Percentiles rank a stretch among this genome's conserved stretches.
phyloP scores from a whole-genome alignment of 2,329 filamentous ascomycete genomes.

The Setomelanomma holmii region DNA sequence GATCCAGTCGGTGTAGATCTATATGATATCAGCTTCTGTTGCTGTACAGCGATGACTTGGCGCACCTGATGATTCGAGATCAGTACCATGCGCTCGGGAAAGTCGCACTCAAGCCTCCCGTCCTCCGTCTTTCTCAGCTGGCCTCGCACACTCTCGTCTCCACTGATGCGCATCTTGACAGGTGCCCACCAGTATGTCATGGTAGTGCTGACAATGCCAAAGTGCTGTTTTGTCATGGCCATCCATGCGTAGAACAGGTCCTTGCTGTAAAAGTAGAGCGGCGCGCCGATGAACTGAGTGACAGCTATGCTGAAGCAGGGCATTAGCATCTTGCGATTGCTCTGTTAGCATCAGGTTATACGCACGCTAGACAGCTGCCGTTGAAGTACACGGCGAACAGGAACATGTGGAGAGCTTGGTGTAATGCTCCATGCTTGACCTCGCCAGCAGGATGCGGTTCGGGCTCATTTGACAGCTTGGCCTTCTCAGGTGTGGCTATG shows the following conservation, averaged over 20 bases:
- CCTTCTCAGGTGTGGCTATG: conserved; percentile 19
- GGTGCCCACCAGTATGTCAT: conserved; percentile 88
- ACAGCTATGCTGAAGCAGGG: conserved; percentile 55
- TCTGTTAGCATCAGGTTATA: conserved; percentile 19
- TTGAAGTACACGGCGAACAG: conserved; percentile 56
- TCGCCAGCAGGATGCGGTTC: conserved; percentile 44
- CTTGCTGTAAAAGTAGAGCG: conserved; percentile 75
- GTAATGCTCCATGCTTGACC: conserved; percentile 52
- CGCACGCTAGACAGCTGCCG: conserved; percentile 50
- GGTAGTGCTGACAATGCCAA: conserved; percentile 76
- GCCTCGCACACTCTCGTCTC: conserved; percentile 78
- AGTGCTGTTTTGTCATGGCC: conserved; percentile 84
- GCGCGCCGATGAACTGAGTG: conserved; percentile 75
- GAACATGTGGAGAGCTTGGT: conserved; percentile 54
- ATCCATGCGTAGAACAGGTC: conserved; percentile 85
- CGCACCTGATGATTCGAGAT: conserved; percentile 80
- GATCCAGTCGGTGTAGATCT: conserved; percentile 87
- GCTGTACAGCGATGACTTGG: background rate
- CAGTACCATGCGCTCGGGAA: conserved; percentile 80
- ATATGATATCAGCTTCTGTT: conserved; percentile 14
- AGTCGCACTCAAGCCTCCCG: conserved; percentile 75
- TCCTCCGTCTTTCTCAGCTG: conserved; percentile 73
- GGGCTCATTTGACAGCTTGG: conserved; percentile 14
- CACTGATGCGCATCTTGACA: conserved; percentile 79
- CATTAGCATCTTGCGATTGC: conserved; percentile 30